Conservation (phyloP, 768 basidiomycete species). For the Steccherinum ochraceum region DNA sequence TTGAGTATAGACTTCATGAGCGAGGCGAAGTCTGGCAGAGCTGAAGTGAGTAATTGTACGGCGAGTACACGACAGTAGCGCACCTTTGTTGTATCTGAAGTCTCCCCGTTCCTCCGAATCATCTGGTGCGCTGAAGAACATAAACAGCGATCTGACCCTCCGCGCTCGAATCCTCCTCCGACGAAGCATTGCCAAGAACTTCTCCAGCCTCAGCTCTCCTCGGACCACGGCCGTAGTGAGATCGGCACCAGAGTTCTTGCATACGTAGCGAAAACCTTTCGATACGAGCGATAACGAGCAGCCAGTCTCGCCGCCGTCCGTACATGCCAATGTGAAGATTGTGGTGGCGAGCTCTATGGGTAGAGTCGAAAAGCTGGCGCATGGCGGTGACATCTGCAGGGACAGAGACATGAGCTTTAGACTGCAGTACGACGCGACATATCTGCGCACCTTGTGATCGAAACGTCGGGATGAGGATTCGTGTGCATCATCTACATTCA, state of each 20-base stretch:
- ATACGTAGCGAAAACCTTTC: neutral
- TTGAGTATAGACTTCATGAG: neutral
- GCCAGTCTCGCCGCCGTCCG: neutral
- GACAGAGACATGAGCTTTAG: too few relatives aligned
- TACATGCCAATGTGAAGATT: neutral
- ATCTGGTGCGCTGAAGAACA: neutral
- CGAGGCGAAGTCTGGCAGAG: neutral
- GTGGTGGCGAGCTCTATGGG: neutral
- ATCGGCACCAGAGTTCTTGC: neutral
- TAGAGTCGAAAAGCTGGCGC: too few relatives aligned
- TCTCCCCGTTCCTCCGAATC: neutral
- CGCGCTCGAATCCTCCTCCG: neutral
- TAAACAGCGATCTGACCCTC: neutral
- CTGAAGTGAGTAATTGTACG: neutral
- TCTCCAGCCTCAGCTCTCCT: neutral
- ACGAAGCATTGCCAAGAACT: neutral
- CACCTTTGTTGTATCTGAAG: neutral
- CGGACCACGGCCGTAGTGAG: neutral
- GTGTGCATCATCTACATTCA: too few relatives aligned
- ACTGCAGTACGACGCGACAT: too few relatives aligned
- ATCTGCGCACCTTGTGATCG: too few relatives aligned
- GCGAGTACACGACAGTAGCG: too few relatives aligned
- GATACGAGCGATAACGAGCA: neutral
- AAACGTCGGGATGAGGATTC: too few relatives aligned
- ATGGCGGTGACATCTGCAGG: too few relatives aligned